These are phyloP conservation scores for Kazachstania sp. DNA, from an alignment of 1,139 yeast species.

Conservation along the genomic window DNA sequence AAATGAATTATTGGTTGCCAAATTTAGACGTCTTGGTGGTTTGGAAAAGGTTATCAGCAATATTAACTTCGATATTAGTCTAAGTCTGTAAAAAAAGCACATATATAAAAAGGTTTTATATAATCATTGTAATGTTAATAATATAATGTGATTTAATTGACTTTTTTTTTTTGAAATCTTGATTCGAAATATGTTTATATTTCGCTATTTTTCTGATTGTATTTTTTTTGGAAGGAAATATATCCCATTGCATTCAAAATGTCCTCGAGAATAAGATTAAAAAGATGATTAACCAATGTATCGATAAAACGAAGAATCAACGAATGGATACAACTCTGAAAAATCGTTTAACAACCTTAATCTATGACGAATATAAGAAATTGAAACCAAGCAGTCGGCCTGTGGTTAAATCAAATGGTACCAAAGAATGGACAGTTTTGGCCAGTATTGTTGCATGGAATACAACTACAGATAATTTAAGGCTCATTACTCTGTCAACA, in stretches of 20 bases:
- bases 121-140: too few species aligned
- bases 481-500: constrained; percentile 53
- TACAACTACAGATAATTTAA: constrained; percentile 13
- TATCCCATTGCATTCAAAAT: too few species aligned
- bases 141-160: too few species aligned
- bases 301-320: background rate
- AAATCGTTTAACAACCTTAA: constrained; percentile 31
- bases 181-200: too few species aligned
- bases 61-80: constrained; percentile 39
- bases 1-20: constrained; percentile 30
- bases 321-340: constrained; percentile 2
- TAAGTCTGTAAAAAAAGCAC: constrained; percentile 20
- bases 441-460: constrained; percentile 59
- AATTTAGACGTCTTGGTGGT: constrained; percentile 35
- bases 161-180: too few species aligned
- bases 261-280: too few species aligned
- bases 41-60: constrained; percentile 41
- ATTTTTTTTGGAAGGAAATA: too few species aligned
- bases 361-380: constrained; percentile 28
- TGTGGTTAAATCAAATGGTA: constrained; percentile 48
- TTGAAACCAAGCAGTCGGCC: constrained; percentile 51
- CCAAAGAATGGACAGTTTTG: constrained; percentile 73
- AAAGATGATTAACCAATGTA: too few species aligned
- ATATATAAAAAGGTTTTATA: too few species aligned
- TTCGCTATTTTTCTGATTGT: too few species aligned